Evolutionary conservation across 345 rosid species (phyloP).

Genomic region (Erysimum cheiranthoides): DNA sequence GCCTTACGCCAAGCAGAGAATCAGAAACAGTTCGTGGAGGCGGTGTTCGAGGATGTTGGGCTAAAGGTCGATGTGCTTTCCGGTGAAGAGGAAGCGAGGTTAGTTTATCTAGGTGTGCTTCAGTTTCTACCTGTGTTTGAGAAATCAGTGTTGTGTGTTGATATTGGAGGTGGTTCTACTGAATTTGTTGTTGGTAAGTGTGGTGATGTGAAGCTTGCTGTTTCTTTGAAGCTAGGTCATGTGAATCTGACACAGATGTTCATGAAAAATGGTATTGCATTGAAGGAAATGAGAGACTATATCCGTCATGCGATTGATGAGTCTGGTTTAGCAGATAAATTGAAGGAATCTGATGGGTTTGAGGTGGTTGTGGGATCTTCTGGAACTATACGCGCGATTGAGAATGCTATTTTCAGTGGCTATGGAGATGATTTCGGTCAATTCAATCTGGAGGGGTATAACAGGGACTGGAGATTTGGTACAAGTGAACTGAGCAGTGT

Average conservation of each 20-base stretch:
- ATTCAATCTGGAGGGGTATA: conserved; percentile 43
- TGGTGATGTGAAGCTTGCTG: conserved; percentile 56
- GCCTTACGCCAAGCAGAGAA: conserved; percentile 63
- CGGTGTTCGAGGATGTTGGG: conserved; percentile 49
- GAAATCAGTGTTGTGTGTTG: conserved; percentile 56
- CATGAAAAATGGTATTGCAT: conserved; percentile 21
- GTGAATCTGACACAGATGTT: conserved; percentile 64
- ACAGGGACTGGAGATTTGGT: conserved; percentile 68
- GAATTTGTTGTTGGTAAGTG: conserved; percentile 62
- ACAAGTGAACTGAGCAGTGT: conserved; percentile 53
- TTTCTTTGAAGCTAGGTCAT: conserved; percentile 69
- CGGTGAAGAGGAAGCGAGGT: conserved; percentile 72
- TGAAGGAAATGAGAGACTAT: conserved; percentile 53
- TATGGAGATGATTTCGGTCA: conserved; percentile 45
- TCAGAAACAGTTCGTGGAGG: conserved; percentile 46
- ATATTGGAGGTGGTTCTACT: conserved; percentile 83
- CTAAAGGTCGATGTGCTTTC: conserved; percentile 53
- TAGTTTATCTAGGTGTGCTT: conserved; percentile 64
- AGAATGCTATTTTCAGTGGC: conserved; percentile 61
- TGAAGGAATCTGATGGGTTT: conserved; percentile 56
- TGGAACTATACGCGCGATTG: conserved; percentile 68
- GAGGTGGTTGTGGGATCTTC: conserved; percentile 71
- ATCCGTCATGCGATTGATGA: conserved; percentile 49
- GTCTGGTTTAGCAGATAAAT: conserved; percentile 55
- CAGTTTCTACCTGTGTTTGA: conserved; percentile 66